Conservation (phyloP, 2,329 filamentous ascomycete species). For the Ophiognomonia clavigignenti-juglandacearum region DNA sequence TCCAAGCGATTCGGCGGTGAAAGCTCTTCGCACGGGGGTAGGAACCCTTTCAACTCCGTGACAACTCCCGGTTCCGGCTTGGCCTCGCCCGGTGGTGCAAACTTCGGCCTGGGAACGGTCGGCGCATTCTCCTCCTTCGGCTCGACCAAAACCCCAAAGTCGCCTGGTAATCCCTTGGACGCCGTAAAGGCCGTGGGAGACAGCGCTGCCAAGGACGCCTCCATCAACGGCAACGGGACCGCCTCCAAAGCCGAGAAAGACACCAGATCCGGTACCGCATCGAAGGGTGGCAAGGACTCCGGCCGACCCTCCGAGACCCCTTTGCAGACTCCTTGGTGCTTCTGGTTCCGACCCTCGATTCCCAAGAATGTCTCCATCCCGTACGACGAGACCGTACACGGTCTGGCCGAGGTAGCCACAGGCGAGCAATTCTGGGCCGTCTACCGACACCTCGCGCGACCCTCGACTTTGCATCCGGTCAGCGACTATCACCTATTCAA, state of each 20-base stretch:
- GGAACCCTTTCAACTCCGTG: conserved; percentile 74
- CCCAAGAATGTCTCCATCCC: conserved; percentile 89
- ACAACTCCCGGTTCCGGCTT: conserved; percentile 65
- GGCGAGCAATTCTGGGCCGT: conserved; percentile 89
- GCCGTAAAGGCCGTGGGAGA: conserved; percentile 56
- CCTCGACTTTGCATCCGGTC: conserved; percentile 81
- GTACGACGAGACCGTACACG: conserved; percentile 93
- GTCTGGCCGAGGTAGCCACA: conserved; percentile 75
- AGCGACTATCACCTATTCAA: conserved; percentile 99
- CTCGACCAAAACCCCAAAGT: conserved; percentile 81
- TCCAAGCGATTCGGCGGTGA: conserved; percentile 73
- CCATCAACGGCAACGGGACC: conserved; percentile 24
- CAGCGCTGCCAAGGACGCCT: conserved; percentile 54
- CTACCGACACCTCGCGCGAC: conserved; percentile 84
- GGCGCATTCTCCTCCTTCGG: conserved; percentile 97
- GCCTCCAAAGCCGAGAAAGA: conserved; percentile 42
- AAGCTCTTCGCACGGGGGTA: conserved; percentile 67
- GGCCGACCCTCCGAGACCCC: conserved; percentile 39
- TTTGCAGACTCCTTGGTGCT: conserved; percentile 85
- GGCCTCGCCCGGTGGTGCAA: conserved; percentile 70
- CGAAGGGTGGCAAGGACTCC: conserved; percentile 16
- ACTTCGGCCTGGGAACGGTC: conserved; percentile 88
- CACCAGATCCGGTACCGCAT: conserved; percentile 32
- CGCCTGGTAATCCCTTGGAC: conserved; percentile 75
- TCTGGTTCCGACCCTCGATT: conserved; percentile 96